A percentile compares a stretch with the other conserved stretches of the same genome.
Evolutionary conservation across 176 grass and related monocot species (phyloP).

Genomic region (Zoysia japonica): DNA sequence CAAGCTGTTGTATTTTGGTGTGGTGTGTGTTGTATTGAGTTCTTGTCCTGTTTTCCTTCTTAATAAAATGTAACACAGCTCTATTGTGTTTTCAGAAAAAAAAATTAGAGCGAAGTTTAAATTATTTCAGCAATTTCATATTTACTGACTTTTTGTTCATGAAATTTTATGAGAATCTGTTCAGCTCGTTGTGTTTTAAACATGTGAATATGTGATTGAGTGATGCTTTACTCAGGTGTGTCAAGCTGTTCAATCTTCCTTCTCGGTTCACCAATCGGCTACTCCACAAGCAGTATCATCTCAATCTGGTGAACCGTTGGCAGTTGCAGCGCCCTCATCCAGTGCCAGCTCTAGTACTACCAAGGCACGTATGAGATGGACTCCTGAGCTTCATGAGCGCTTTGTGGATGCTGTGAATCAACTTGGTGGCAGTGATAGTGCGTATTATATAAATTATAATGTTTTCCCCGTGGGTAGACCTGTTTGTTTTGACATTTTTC

Average conservation of each 20-base stretch:
- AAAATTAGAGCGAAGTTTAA: background rate
- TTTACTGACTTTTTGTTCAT: slow-evolving; percentile 17
- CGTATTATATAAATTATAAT: slow-evolving; percentile 26
- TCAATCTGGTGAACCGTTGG: slow-evolving; percentile 57
- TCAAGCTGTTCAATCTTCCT: slow-evolving; percentile 36
- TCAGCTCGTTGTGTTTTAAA: background rate
- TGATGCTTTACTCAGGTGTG: slow-evolving; percentile 53
- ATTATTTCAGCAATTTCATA: slow-evolving; percentile 16
- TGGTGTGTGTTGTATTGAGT: no score
- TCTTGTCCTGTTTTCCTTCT: no score
- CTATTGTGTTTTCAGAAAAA: no score
- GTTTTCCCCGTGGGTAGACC: background rate
- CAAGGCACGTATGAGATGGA: slow-evolving; percentile 96
- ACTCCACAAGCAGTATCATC: slow-evolving; percentile 53
- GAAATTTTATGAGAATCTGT: background rate
- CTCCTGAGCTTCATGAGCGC: slow-evolving; percentile 88
- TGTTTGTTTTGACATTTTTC: slow-evolving; percentile 29
- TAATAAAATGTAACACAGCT: background rate
- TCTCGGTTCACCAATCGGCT: slow-evolving; percentile 47
- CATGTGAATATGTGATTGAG: background rate
- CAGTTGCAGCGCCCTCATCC: slow-evolving; percentile 50
- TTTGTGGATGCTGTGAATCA: slow-evolving; percentile 93
- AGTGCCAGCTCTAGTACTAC: slow-evolving; percentile 46
- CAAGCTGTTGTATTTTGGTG: no score
- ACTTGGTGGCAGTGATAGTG: slow-evolving; percentile 99